Evolutionary conservation across 257 asterid species (phyloP).

Genomic region (Solanum clarkiae): DNA sequence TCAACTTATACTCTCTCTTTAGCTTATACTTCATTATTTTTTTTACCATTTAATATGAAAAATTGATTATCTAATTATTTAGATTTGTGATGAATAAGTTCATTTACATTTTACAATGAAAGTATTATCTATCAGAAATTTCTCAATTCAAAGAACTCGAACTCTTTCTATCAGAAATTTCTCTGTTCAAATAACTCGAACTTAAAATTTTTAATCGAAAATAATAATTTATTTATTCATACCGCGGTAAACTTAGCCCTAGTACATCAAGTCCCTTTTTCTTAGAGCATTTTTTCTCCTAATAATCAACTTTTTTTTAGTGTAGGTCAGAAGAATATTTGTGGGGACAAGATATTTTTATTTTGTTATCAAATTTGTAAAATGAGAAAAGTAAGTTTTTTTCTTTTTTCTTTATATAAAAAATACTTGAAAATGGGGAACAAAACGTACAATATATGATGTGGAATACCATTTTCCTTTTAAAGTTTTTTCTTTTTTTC

Average conservation of each 20-base stretch:
- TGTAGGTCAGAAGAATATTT: not conserved
- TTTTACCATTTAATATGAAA: not conserved
- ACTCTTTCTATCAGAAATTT: not conserved
- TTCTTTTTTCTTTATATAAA: not conserved
- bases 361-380: not conserved
- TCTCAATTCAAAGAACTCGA: not conserved
- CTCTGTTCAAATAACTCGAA: too few species aligned
- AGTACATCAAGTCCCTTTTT: not conserved
- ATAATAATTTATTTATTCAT: not conserved
- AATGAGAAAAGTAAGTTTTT: not conserved
- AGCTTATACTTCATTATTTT: not conserved
- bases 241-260: not conserved
- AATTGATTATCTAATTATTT: not conserved
- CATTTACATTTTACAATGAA: not conserved
- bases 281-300: not conserved
- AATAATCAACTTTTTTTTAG: not conserved
- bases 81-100: rapidly evolving
- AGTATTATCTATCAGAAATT: rapidly evolving
- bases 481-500: not conserved
- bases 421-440: not conserved
- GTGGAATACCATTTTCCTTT: not conserved
- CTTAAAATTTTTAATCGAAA: rapidly evolving
- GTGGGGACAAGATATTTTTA: not conserved
- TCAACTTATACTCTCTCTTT: not conserved
- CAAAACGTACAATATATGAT: not conserved